Evolutionary conservation across 495 filamentous ascomycete species (phyloP), one percentile per base, ranked within the genome.

Genomic region (Penicillium simplicissimum): DNA sequence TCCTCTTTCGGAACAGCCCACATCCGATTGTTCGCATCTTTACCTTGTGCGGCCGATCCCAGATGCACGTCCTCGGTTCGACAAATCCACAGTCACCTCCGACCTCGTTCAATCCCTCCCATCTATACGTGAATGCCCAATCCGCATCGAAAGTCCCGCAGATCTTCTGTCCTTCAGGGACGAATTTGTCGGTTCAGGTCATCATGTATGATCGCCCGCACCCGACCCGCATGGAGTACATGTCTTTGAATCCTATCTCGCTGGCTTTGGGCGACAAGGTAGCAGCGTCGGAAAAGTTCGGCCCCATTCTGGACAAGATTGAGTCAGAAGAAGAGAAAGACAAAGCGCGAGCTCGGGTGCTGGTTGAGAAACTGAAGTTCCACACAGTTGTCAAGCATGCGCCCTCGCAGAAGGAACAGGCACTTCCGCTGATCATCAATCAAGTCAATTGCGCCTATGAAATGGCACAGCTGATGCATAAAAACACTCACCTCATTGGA

Each of bases 401-500:
- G 3, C 84, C 87, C 6, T 93, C 96, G 2, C 83, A 87, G 60
- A 96, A 97, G 71, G 95, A 98, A 67, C 81, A 84, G 57, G 85
- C 88, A 8, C 81, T 99, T 33, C 84, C 87, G 13, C 87, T 84
- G 31, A 94, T 98, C 57, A 84, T 98, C 60, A 93, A 94, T 67
- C 95, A 99, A 73, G 88, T 97, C 69, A 99, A 99, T 70, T 98
- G 95, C 78, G 90, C 94, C 1, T 92, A 88, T 76, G 95, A 99
- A 69, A 80, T 97, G 64, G 87, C 90, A 42, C 81, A 87, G 60
- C 76, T 97, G 42, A 83, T 98, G 59, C 89, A 93, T 64, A 92
- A 88, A 66, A 99, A 99, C 63, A 89, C 92, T 51, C 85, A 87
- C 34, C 81, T 96, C 6, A 86, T 98, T 37, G 88, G 91, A 0